phyloP scores from a whole-genome alignment of 306 rosid genomes.

The Medicago arabica region DNA sequence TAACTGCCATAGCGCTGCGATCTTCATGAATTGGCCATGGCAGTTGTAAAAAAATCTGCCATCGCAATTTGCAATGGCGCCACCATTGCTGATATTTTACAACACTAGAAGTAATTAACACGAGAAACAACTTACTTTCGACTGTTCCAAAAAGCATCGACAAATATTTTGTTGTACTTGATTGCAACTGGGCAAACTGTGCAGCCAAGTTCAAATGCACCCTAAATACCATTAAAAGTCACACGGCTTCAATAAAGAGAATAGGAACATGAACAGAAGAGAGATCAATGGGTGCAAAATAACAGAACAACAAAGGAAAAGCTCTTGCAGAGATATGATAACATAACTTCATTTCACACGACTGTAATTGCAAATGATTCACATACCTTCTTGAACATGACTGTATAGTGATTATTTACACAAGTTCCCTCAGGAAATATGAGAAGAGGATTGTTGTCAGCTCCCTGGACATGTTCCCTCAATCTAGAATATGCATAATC shows the following conservation, averaged over 20 bases:
- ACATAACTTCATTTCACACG: conserved; percentile 25
- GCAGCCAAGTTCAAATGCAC: conserved; percentile 97
- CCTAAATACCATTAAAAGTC: conserved; percentile 59
- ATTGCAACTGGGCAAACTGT: conserved; percentile 95
- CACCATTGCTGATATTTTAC: not conserved
- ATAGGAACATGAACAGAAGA: conserved; percentile 20
- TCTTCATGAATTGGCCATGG: not conserved
- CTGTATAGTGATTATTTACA: conserved; percentile 95
- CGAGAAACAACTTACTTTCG: conserved; percentile 68
- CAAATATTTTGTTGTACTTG: conserved; percentile 96
- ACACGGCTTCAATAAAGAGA: conserved; percentile 38
- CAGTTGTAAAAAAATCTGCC: too few relatives aligned
- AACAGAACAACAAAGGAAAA: conserved; percentile 1
- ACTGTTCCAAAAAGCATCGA: conserved; percentile 99
- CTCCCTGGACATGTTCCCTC: conserved; percentile 85
- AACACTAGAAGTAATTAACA: conserved; percentile 7
- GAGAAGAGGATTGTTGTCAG: conserved; percentile 94
- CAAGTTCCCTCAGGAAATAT: conserved; percentile 99
- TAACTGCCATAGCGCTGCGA: not conserved
- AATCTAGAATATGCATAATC: conserved; percentile 62
- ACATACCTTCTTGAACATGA: conserved; percentile 93
- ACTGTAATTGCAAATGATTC: conserved; percentile 12
- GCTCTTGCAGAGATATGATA: not conserved
- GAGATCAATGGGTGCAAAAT: not conserved
- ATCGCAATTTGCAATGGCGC: too few relatives aligned